phyloP scores from a whole-genome alignment of 2,329 filamentous ascomycete species.

The Fusarium sp. region DNA sequence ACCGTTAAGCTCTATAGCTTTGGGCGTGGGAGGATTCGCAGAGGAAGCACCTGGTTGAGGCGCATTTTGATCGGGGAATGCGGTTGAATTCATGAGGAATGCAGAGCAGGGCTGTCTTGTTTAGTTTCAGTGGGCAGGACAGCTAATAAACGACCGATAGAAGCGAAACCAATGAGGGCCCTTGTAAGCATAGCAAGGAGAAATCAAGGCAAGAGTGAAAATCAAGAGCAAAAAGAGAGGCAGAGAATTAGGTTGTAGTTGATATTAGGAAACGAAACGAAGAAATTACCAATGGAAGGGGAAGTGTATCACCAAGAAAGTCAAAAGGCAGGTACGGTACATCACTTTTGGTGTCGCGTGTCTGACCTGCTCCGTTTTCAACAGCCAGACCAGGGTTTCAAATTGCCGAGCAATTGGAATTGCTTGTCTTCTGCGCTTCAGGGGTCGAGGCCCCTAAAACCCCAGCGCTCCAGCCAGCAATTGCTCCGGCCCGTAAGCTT shows the following conservation, averaged over 20 bases:
- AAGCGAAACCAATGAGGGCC: slow-evolving; percentile 20
- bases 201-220: not conserved
- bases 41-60: slow-evolving; percentile 29
- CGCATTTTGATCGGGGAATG: slow-evolving; percentile 40
- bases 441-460: slow-evolving; percentile 33
- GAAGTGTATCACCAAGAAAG: slow-evolving; percentile 20
- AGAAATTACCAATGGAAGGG: slow-evolving; percentile 16
- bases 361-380: slow-evolving; percentile 22
- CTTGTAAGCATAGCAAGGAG: slow-evolving; percentile 33
- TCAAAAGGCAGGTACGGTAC: slow-evolving; percentile 3
- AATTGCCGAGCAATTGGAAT: slow-evolving; percentile 41
- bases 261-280: slow-evolving; percentile 14
- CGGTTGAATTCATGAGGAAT: slow-evolving; percentile 45
- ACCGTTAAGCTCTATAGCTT: slow-evolving; percentile 25
- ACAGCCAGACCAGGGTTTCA: slow-evolving; percentile 24
- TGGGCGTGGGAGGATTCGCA: slow-evolving; percentile 17
- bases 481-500: slow-evolving; percentile 9
- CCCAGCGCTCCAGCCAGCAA: slow-evolving; percentile 2
- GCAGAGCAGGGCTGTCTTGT: slow-evolving; percentile 25
- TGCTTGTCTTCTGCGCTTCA: slow-evolving; percentile 38
- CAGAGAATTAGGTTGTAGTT: slow-evolving; percentile 1
- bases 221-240: slow-evolving; percentile 4
- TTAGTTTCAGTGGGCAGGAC: slow-evolving; percentile 16
- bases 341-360: slow-evolving; percentile 37
- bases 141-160: slow-evolving; percentile 20